A percentile compares a stretch with the other conserved stretches of the same genome.
phyloP scores from a whole-genome alignment of 768 basidiomycete genomes.

The Udeniomyces megalosporus region DNA sequence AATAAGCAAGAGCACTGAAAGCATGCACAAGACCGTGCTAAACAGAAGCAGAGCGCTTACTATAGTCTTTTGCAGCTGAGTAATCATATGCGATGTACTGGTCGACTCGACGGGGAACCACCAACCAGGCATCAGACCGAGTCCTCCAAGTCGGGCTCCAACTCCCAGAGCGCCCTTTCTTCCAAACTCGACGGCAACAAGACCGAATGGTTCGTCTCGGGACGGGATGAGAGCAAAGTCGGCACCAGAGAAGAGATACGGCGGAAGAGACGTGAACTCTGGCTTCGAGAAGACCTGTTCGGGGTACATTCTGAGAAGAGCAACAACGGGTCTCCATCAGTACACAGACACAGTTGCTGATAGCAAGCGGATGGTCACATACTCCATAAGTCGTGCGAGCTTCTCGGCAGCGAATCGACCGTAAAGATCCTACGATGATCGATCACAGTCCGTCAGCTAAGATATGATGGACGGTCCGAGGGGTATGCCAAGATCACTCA shows the following conservation, averaged over 20 bases:
- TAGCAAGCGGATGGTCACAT: no score
- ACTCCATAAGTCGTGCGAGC: conserved; percentile 75
- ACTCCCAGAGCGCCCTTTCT: conserved; percentile 92
- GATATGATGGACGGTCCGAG: no score
- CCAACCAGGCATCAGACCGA: conserved; percentile 97
- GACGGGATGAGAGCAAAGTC: conserved; percentile 93
- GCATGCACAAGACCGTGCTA: not conserved
- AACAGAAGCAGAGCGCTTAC: not conserved
- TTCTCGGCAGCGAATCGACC: conserved; percentile 93
- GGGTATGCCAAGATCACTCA: no score
- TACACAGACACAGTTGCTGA: no score
- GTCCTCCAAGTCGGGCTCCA: conserved; percentile 79
- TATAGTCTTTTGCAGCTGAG: conserved; percentile 83
- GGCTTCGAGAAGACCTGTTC: conserved; percentile 87
- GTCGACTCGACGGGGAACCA: conserved; percentile 95
- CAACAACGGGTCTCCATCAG: no score
- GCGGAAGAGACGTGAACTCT: conserved; percentile 84
- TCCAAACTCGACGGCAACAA: conserved; percentile 92
- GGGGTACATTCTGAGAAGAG: conserved; percentile 45
- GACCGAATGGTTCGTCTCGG: conserved; percentile 87
- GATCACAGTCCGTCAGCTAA: no score
- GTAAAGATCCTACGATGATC: conserved; percentile 45
- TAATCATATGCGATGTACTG: conserved; percentile 67
- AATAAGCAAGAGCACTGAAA: no score
- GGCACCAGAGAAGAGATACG: conserved; percentile 83